These are phyloP conservation scores for Williopsis jadinii DNA, from an alignment of 1,139 yeast species.

Conservation along the genomic window DNA sequence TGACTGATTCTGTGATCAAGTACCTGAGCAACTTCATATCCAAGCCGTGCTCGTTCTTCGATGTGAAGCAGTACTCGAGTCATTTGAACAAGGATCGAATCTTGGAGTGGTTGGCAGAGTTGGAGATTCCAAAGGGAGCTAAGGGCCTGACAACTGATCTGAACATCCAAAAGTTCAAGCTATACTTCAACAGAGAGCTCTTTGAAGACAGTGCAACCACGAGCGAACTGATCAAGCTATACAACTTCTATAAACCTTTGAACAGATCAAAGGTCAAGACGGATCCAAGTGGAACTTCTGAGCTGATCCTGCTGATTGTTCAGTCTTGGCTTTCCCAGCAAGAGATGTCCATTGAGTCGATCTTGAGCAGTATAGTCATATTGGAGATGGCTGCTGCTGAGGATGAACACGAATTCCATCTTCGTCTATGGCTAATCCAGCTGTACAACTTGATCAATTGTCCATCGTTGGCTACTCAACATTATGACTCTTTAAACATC, in stretches of 20 bases:
- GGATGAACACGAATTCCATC: constrained; percentile 61
- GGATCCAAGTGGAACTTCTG: constrained; percentile 63
- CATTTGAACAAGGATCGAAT: constrained; percentile 9
- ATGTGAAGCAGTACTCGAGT: constrained; percentile 36
- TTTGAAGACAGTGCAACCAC: constrained; percentile 20
- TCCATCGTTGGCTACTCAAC: constrained; percentile 39
- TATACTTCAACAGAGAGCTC: constrained; percentile 17
- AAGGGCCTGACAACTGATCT: constrained; percentile 36
- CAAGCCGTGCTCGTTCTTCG: constrained; percentile 58
- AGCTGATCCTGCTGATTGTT: constrained; percentile 48
- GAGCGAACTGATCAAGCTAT: constrained; percentile 30
- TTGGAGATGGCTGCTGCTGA: constrained; percentile 41
- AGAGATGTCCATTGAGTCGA: constrained; percentile 13
- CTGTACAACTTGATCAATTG: constrained; percentile 58
- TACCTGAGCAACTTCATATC: constrained; percentile 40
- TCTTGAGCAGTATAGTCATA: constrained; percentile 31
- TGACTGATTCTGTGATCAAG: constrained; percentile 26
- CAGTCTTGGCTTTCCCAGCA: constrained; percentile 19
- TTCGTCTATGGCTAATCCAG: constrained; percentile 64
- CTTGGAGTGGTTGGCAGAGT: constrained; percentile 13
- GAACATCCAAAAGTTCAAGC: constrained; percentile 43
- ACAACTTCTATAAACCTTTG: constrained; percentile 26
- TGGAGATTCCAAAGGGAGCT: constrained; percentile 15
- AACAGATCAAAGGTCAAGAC: constrained; percentile 38
- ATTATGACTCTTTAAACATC: constrained; percentile 50